Base-by-base conservation (phyloP, 352 stramenopile genomes). In the Pythium insidiosum region DNA sequence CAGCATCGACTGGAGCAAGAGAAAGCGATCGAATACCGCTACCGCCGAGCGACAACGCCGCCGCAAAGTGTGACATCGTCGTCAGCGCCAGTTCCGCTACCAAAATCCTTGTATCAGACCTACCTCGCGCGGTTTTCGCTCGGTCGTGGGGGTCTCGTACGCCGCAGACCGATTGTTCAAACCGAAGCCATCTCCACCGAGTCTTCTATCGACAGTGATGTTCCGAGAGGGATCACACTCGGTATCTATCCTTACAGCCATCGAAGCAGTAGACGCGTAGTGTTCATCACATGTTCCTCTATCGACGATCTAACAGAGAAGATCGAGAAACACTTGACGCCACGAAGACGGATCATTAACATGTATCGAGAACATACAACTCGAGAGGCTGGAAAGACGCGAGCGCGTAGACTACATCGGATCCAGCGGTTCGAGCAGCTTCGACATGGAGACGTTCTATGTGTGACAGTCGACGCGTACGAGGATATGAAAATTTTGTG, bases 401-500 rank as follows among this genome's bases (percentile, higher is more conserved):
- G 58, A 64, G 20, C 41, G 31, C n/a, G 15, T 50, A 57, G 45
- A 20, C 52, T 84, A 0, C 55, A 79, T 22, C 61, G 68, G 5
- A 30, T 84, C 39, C 51, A 43, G 0, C 55, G 39, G 6, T 67
- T 85, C 18, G 34, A 63, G 3, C 50, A 76, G 12, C 42, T 88
- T 6, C 50, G 50, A 12, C 59, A 84, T 15, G 73, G 75, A 0
- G 75, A 86, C 26, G 53, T 63, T 6, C 45, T 88, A 2, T 88
- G 73, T 33, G 59, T 68, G 30, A 88, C 75, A 0, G 68, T 61
- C 16, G 60, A 79, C 20, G 42, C 66, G 10, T 81, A 83, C 50
- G 68, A 88, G 33, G 75, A 88, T 21, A 88, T 85, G 66, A 60
- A 54, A 18, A 80, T 88, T 20, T 44, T 84, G 19, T 84, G 73